Evolutionary conservation across 2,329 filamentous ascomycete genomes (phyloP), one percentile per base, ranked within the genome.

Genomic region (Byssochlamys sp.): DNA sequence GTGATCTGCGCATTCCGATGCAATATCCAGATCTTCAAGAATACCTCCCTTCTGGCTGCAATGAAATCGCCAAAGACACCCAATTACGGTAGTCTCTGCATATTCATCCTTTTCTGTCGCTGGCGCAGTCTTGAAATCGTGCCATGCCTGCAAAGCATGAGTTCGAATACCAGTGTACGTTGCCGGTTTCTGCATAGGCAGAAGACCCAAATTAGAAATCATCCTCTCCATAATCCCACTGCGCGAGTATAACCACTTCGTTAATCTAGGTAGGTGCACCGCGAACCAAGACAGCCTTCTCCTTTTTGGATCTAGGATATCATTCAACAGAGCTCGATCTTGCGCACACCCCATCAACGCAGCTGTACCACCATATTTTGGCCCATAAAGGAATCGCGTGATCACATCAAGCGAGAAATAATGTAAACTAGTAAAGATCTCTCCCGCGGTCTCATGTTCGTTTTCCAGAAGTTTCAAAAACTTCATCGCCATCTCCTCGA

Each of bases 331-430:
- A 1, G 61, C 65, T 10, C 75, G 67, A 62, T 81, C 71, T 11
- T 57, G 53, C 12, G 62, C 45, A 25, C 67, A 65, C 0, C 78
- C 78, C 12, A 61, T 60, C 9, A 81, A 60, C 0, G 78, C 76
- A 31, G 66, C 65, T 0, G 80, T 82, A 2, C 69, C 74, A 2
- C 78, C 79, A 58, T 71, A 61, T 6, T 61, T 53, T 1, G 66
- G 61, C 1, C 80, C 80, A 57, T 81, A 82, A 0, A 82, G 64
- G 53, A 82, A 81, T 3, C 73, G 70, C 0, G 80, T 81, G 59
- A 82, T 81, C 54, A 69, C 75, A 63, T 83, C 80, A 11, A 83
- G 69, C 10, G 77, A 77, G 65, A 77, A 82, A 64, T 78, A 82
- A 65, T 82, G 80, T 25, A 82, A 66, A 54, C 71, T 78, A 1